Evolutionary conservation across 805 yeast species (phyloP), one percentile per base, ranked within the genome.

Genomic region (Hanseniaspora singularis): DNA sequence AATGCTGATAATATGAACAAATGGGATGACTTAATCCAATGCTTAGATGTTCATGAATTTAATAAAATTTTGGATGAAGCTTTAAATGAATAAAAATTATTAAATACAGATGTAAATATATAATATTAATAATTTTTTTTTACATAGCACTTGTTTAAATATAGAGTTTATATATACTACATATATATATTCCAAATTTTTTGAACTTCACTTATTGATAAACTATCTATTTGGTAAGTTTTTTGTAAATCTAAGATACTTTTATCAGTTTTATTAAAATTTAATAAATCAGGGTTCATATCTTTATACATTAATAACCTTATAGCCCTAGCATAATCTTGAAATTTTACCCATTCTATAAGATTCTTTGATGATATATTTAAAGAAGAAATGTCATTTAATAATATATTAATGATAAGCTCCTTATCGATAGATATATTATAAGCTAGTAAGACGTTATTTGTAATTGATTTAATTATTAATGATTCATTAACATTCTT

Each of bases 1-100:
- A 37, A 30, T 14, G 41, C 34, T 23, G 38, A 38, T 23, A 33
- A 32, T 23, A 38, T 36, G 12, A 43, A 43, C 20, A 43, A 43
- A 22, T 43, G 47, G 47, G 47, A 43, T 31, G 47, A 43, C 23
- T 22, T 43, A 11, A 33, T 37, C 12, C 15, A 15, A 22, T 19
- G 26, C 15, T 24, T 44, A 26, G 27, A 44, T 14, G 26, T 37
- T 24, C 38, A 44, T n/a, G 34, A 44, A 23, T 39, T 37, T 30
- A 31, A 26, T 14, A 30, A 33, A 4, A 30, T 19, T 6, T 15
- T 44, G 20, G 30, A 44, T 24, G 41, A 38, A 15, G 40, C 28
- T 23, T 31, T 37, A 18, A 24, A 31, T 12, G 24, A n/a, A 18
- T 37, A 31, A 22, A 18, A 20, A 32, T 12, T 5, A 11, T 32